Evolutionary conservation across 257 asterid species (phyloP), one percentile per base, ranked within the genome.

Genomic region (Capsicum baccatum): DNA sequence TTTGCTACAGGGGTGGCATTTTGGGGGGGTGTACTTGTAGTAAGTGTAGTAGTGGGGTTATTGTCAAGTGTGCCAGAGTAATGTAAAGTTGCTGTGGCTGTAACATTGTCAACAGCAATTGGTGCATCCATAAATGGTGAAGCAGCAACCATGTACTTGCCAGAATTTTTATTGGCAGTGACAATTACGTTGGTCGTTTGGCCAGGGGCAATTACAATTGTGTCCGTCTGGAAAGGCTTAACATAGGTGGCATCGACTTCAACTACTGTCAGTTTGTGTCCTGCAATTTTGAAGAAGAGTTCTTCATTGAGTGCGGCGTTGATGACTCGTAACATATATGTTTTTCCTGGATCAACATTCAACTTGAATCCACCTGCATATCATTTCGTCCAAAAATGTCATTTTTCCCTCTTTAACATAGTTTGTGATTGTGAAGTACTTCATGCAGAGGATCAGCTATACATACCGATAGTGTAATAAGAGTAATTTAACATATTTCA

Each of bases 221-320:
- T 93, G 86, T 94, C 97, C 1, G 90, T 93, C 79, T 91, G 89
- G 89, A 96, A 96, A 50, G 99, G 99, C 60, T 96, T 96, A 0
- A 94, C 96, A 73, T 96, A 96, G 3, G 93, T 82, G 35, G 99
- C 99, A 83, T 96, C 99, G 1, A 96, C 98, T 87, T 96, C 99
- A 2, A 96, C 98, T 0, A 96, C 99, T 8, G 94, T 96, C 87
- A 96, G 9, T 50, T 83, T 79, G 90, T 96, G 99, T 37, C 97
- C 96, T 13, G 98, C 98, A 57, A 96, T 93, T 85, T 91, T 94
- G 91, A 96, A 94, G 87, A 96, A 96, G 62, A 96, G 94, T 58
- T 96, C 99, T 87, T 96, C 99, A 50, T 96, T 96, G 90, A 96
- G 97, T 83, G 98, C 99, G 73, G 99, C 99, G 62, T 94, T 96